phyloP scores from a whole-genome alignment of 1,284 basidiomycete genomes.

The Golubevia pallescens region DNA sequence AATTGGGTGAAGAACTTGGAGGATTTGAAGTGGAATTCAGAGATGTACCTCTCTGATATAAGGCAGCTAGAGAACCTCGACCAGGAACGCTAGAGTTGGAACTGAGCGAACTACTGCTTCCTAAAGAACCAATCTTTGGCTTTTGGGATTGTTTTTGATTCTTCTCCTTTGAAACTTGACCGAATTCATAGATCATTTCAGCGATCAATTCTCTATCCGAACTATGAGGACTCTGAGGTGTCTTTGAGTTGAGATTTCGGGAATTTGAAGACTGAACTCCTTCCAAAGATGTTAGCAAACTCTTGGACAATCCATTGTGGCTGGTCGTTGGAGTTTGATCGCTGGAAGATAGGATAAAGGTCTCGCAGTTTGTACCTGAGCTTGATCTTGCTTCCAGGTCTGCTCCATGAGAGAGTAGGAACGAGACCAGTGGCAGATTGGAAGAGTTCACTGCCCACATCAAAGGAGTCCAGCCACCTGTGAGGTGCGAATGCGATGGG shows the following conservation, averaged over 20 bases:
- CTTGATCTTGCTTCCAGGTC: conserved; percentile 38
- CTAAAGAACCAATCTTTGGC: too few relatives aligned
- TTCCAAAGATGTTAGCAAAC: neutral
- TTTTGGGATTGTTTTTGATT: too few relatives aligned
- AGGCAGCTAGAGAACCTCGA: too few relatives aligned
- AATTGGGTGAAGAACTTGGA: too few relatives aligned
- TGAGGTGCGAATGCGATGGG: too few relatives aligned
- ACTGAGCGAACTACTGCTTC: too few relatives aligned
- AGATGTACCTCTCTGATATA: too few relatives aligned
- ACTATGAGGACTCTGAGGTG: conserved; percentile 3
- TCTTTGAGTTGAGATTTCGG: neutral
- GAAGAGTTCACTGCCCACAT: conserved; percentile 88
- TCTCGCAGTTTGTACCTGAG: conserved; percentile 46
- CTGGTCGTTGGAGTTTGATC: conserved; percentile 3
- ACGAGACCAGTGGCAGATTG: conserved; percentile 87
- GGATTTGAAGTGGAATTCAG: too few relatives aligned
- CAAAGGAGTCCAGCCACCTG: conserved; percentile 96
- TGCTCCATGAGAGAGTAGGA: conserved; percentile 84
- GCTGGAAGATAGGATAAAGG: conserved; percentile 37
- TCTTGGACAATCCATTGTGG: conserved; percentile 12
- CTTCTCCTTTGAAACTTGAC: too few relatives aligned
- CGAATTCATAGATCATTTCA: conserved; percentile 39
- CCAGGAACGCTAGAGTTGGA: too few relatives aligned
- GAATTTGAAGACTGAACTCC: neutral
- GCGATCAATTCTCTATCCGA: conserved; percentile 39